A percentile compares a stretch with the other conserved stretches of the same genome.
phyloP scores from a whole-genome alignment of 768 basidiomycete species.

The Russula earlei region DNA sequence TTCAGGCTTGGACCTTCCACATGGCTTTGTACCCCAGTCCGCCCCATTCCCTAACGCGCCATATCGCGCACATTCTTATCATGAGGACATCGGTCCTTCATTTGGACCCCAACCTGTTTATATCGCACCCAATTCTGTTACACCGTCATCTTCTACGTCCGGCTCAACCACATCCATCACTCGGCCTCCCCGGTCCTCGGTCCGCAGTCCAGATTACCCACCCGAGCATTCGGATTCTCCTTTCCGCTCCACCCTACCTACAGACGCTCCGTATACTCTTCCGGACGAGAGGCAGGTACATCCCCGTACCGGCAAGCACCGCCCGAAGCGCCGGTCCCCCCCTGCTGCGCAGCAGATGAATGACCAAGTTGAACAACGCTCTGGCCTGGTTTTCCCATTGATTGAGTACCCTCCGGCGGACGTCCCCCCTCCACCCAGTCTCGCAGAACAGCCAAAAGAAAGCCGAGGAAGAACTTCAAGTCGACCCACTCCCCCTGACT shows the following conservation, averaged over 20 bases:
- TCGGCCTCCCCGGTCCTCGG: background rate
- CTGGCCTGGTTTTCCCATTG: background rate
- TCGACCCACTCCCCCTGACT: slow-evolving; percentile 25
- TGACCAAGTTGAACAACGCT: background rate
- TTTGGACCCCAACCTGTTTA: slow-evolving; percentile 2
- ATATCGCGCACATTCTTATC: slow-evolving; percentile 6
- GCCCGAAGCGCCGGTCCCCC: slow-evolving; percentile 4
- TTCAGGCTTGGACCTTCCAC: slow-evolving; percentile 9
- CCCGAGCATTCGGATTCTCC: background rate
- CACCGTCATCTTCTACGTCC: slow-evolving; percentile 7
- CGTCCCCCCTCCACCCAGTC: background rate
- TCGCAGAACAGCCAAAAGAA: slow-evolving; percentile 17
- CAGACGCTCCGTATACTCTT: background rate
- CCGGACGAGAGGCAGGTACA: background rate
- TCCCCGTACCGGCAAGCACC: background rate
- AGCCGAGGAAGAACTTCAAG: slow-evolving; percentile 24
- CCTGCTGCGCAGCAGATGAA: background rate
- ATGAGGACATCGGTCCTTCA: background rate
- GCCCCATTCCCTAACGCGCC: background rate
- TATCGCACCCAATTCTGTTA: background rate
- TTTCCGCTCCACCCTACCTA: background rate
- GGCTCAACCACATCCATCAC: slow-evolving; percentile 4
- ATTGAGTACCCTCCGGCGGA: background rate
- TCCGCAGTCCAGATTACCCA: background rate
- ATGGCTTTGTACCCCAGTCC: slow-evolving; percentile 6